Conservation (phyloP, 164 flowering plant genomes). For the Vitis rotundifolia region DNA sequence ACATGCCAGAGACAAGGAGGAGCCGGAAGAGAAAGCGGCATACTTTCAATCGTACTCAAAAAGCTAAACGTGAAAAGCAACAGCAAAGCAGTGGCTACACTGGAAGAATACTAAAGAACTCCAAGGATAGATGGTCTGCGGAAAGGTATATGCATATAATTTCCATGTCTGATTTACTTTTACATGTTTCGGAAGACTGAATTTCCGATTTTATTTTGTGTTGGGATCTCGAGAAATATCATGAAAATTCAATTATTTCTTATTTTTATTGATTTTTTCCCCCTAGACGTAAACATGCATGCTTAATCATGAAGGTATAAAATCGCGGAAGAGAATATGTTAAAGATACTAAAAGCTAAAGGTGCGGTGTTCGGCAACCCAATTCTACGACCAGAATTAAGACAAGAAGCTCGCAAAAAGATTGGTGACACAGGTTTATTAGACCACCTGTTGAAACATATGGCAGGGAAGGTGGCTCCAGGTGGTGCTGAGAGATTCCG, state of each 20-base stretch:
- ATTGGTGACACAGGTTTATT: constrained; percentile 92
- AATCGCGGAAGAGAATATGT: constrained; percentile 67
- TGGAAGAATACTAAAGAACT: constrained; percentile 24
- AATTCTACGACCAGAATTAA: constrained; percentile 58
- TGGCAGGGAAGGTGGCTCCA: constrained; percentile 78
- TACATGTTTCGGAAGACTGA: too few species aligned
- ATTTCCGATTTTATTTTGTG: too few species aligned
- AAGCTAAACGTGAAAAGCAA: constrained; percentile 17
- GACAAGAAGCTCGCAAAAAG: constrained; percentile 72
- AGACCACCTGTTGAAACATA: constrained; percentile 88
- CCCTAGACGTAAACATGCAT: not conserved
- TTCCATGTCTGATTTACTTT: too few species aligned
- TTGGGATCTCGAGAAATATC: too few species aligned
- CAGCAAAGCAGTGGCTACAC: constrained; percentile 7
- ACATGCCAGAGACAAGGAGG: not conserved
- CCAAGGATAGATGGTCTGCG: constrained; percentile 73
- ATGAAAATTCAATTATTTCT: too few species aligned
- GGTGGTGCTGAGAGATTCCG: constrained; percentile 70
- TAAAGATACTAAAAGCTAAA: constrained; percentile 66
- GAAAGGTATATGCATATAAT: constrained; percentile 48
- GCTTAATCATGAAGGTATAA: constrained; percentile 52
- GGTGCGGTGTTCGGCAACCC: constrained; percentile 66
- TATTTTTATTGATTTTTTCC: too few species aligned
- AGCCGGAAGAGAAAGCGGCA: not conserved
- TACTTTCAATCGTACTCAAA: constrained; percentile 2